Percentiles rank a stretch among this genome's conserved stretches.
These are phyloP conservation scores for Pythium aphanidermatum DNA, from an alignment of 352 stramenopile genomes.

Conservation along the genomic window DNA sequence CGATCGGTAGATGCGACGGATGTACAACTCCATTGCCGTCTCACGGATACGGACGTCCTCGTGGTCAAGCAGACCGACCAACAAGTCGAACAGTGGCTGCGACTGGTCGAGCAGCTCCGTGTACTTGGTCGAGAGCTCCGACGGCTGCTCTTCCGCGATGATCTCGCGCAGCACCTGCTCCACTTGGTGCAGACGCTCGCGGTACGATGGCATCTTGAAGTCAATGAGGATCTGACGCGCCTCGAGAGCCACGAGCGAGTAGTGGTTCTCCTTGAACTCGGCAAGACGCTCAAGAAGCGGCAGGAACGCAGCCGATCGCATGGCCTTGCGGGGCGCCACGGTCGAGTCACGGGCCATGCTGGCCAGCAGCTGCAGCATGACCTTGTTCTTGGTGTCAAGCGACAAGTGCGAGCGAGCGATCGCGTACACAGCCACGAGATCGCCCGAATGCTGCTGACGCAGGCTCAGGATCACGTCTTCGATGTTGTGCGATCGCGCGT, in stretches of 20 bases:
- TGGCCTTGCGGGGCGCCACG: slow-evolving; percentile 36
- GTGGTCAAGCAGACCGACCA: slow-evolving; percentile 77
- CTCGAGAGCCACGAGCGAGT: slow-evolving; percentile 91
- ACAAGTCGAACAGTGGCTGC: slow-evolving; percentile 79
- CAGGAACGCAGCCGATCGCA: slow-evolving; percentile 63
- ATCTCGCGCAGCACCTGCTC: slow-evolving; percentile 68
- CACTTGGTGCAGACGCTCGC: slow-evolving; percentile 83
- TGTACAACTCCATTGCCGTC: slow-evolving; percentile 75
- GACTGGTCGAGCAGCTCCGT: slow-evolving; percentile 69
- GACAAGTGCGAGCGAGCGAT: slow-evolving; percentile 91
- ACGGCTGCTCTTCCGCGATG: slow-evolving; percentile 39
- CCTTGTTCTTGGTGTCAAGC: slow-evolving; percentile 82
- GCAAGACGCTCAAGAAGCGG: slow-evolving; percentile 82
- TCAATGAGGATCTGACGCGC: slow-evolving; percentile 95
- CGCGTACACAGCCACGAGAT: slow-evolving; percentile 78
- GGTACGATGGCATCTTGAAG: slow-evolving; percentile 95
- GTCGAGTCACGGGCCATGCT: slow-evolving; percentile 39
- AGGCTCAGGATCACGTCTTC: slow-evolving; percentile 81
- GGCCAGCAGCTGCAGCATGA: slow-evolving; percentile 66
- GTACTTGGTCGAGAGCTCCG: slow-evolving; percentile 52
- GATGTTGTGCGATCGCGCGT: slow-evolving; percentile 71
- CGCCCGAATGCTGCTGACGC: slow-evolving; percentile 87
- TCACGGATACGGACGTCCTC: slow-evolving; percentile 61
- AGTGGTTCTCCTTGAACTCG: slow-evolving; percentile 87
- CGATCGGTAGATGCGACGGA: slow-evolving; percentile 80